These are phyloP conservation scores for Arthromyces matolae DNA, from an alignment of 768 basidiomycete genomes.

Conservation along the genomic window DNA sequence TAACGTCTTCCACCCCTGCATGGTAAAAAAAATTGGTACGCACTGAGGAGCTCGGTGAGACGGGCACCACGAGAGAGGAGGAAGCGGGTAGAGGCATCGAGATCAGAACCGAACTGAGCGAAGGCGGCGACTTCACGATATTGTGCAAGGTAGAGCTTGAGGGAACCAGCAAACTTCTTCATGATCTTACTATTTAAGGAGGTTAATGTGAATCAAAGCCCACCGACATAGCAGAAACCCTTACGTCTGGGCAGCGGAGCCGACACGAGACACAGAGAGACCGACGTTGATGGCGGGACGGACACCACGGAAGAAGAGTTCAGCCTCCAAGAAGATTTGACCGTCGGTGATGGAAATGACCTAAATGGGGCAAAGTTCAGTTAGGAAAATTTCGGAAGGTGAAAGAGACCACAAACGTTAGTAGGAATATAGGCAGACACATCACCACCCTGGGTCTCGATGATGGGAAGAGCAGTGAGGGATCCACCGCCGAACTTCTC, in stretches of 20 bases:
- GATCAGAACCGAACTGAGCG: constrained; percentile 99
- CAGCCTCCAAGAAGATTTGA: constrained; percentile 99
- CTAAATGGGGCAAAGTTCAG: constrained; percentile 37
- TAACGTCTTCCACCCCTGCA: constrained; percentile 13
- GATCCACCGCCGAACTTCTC: constrained; percentile 98
- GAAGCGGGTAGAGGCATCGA: constrained; percentile 99
- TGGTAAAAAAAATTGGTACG: constrained; percentile 22
- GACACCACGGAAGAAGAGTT: constrained; percentile 99
- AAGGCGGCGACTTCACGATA: constrained; percentile 99
- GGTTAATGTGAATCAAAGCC: neutral
- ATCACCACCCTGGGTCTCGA: constrained; percentile 99
- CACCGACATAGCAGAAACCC: constrained; percentile 33
- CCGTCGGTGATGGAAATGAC: constrained; percentile 99
- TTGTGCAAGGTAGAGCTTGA: constrained; percentile 99
- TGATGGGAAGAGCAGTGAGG: constrained; percentile 97
- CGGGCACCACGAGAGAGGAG: constrained; percentile 96
- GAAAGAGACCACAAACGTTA: constrained; percentile 50
- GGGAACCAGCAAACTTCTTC: constrained; percentile 99
- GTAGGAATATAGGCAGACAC: constrained; percentile 99
- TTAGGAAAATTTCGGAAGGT: constrained; percentile 1
- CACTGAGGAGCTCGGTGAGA: constrained; percentile 93
- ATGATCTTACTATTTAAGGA: constrained; percentile 77
- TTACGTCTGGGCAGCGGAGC: constrained; percentile 99
- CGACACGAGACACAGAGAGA: constrained; percentile 99
- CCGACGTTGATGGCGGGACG: constrained; percentile 99